A percentile compares a stretch with the other conserved stretches of the same genome.
Evolutionary conservation across 306 rosid species (phyloP).

Genomic region (Prosopis cineraria): DNA sequence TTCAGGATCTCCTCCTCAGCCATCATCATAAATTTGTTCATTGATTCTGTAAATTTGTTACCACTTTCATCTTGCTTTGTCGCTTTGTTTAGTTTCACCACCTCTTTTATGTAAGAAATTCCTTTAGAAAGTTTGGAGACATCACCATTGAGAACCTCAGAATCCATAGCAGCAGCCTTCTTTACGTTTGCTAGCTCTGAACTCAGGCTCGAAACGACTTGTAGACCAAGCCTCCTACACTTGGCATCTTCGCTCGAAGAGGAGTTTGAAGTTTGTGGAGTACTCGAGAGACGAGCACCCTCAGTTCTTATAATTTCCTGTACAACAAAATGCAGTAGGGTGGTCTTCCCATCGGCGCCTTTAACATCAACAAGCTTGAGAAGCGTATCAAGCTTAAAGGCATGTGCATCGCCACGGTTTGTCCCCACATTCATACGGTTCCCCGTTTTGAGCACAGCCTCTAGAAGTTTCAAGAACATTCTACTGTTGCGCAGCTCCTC

Average conservation of each 20-base stretch:
- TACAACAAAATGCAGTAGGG: conserved; percentile 89
- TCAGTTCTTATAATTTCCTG: conserved; percentile 90
- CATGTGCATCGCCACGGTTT: conserved; percentile 93
- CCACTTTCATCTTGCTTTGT: conserved; percentile 42
- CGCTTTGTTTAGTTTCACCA: conserved; percentile 44
- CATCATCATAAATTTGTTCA: conserved; percentile 70
- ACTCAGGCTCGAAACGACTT: conserved; percentile 78
- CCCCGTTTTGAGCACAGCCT: conserved; percentile 95
- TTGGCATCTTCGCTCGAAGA: conserved; percentile 61
- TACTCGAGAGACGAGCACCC: conserved; percentile 64
- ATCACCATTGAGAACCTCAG: conserved; percentile 68
- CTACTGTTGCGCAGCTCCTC: conserved; percentile 83
- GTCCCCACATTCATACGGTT: conserved; percentile 98
- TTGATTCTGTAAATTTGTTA: conserved; percentile 58
- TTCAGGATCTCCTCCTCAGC: conserved; percentile 79
- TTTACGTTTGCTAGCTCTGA: conserved; percentile 84
- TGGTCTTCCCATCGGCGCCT: conserved; percentile 93
- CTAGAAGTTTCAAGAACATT: conserved; percentile 93
- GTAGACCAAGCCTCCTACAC: conserved; percentile 83
- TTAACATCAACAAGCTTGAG: conserved; percentile 89
- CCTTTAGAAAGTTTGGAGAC: conserved; percentile 75
- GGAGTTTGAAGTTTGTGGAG: conserved; percentile 51
- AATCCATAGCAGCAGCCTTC: conserved; percentile 95
- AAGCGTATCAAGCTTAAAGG: conserved; percentile 97
- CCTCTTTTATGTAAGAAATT: conserved; percentile 56